Percentiles rank a stretch among this genome's conserved stretches.
These are phyloP conservation scores for Macrophomina phaseolina DNA, from an alignment of 2,329 filamentous ascomycete species.

Conservation along the genomic window DNA sequence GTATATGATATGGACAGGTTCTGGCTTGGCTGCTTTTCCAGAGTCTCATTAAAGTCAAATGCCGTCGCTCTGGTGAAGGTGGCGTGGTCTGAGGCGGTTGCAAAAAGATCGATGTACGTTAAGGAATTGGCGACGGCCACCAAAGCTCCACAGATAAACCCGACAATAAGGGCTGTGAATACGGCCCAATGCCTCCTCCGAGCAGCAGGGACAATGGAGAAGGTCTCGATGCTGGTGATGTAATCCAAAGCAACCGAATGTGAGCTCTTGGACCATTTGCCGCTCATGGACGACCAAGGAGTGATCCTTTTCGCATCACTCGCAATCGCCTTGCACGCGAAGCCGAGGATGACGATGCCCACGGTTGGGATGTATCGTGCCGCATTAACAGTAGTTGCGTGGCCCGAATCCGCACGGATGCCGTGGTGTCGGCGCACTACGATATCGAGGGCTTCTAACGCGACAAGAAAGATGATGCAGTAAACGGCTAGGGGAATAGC, in stretches of 20 bases:
- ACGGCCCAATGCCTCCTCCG: slow-evolving; percentile 25
- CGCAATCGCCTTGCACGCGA: slow-evolving; percentile 15
- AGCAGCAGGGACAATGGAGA: background rate
- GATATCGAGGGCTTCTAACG: slow-evolving; percentile 2
- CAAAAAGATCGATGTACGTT: slow-evolving; percentile 13
- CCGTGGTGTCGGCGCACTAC: background rate
- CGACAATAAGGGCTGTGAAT: background rate
- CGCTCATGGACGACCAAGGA: slow-evolving; percentile 18
- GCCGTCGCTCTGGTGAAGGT: background rate
- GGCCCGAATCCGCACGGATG: background rate
- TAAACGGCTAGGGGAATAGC: slow-evolving; percentile 4
- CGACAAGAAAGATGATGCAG: slow-evolving; percentile 12
- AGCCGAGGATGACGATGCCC: slow-evolving; percentile 13
- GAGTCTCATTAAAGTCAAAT: slow-evolving; percentile 4
- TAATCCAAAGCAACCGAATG: slow-evolving; percentile 24
- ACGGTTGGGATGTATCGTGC: slow-evolving; percentile 19
- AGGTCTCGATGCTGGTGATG: slow-evolving; percentile 14
- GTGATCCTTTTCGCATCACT: slow-evolving; percentile 13
- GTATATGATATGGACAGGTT: slow-evolving; percentile 4
- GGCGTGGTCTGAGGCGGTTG: background rate
- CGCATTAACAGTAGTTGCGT: background rate
- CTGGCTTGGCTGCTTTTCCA: slow-evolving; percentile 1
- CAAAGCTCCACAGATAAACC: slow-evolving; percentile 17
- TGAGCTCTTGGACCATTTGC: slow-evolving; percentile 23
- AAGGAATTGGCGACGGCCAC: slow-evolving; percentile 20